These are phyloP conservation scores for Hyparrhenia diplandra DNA, from an alignment of 176 grass and related monocot species.

Conservation along the genomic window DNA sequence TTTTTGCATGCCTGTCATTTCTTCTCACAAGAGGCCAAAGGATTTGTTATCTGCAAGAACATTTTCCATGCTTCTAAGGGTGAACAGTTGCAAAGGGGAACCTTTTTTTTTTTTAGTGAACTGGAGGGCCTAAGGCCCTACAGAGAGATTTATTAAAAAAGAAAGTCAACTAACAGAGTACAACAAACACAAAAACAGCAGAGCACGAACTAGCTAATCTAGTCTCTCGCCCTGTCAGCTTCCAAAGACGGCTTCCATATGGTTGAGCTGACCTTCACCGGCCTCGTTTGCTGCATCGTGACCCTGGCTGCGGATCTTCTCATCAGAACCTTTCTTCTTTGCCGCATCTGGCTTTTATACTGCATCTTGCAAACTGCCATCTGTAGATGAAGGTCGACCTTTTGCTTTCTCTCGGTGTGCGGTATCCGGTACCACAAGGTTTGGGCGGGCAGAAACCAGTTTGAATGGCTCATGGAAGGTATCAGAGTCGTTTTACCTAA, in stretches of 20 bases:
- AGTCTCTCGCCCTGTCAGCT: conserved; percentile 27
- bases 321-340: conserved; percentile 26
- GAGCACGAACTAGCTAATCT: background rate
- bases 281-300: background rate
- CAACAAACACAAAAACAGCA: background rate
- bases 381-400: conserved; percentile 21
- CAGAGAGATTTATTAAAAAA: too few species aligned
- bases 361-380: conserved; percentile 6
- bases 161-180: too few species aligned
- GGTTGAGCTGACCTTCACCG: conserved; percentile 12
- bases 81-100: background rate
- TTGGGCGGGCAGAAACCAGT: conserved; percentile 21
- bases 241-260: background rate
- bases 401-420: conserved; percentile 42
- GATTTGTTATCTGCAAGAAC: background rate
- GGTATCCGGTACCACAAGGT: conserved; percentile 57
- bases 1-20: background rate
- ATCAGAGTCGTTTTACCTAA: conserved; percentile 80
- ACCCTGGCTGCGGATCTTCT: too few species aligned
- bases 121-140: too few species aligned
- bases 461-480: conserved; percentile 92
- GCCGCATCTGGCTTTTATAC: background rate
- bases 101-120: background rate
- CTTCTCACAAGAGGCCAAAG: background rate
- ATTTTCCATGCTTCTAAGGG: background rate